phyloP scores from a whole-genome alignment of 116 monocot species.

The Cymodocea nodosa region DNA sequence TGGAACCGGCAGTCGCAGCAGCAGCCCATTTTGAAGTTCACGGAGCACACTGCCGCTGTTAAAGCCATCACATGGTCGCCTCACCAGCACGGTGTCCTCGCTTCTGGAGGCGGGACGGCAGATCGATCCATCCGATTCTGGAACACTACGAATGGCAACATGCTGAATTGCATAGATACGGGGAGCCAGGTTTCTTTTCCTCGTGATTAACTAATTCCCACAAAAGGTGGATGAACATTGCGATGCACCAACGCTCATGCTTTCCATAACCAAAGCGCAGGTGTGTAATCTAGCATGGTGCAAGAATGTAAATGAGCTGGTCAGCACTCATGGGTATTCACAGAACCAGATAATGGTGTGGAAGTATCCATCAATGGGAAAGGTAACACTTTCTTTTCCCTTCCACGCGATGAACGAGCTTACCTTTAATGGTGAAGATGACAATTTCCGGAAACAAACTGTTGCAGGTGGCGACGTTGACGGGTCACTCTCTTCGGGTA shows the following conservation, averaged over 20 bases:
- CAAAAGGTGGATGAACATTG: neutral
- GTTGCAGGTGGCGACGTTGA: constrained; percentile 66
- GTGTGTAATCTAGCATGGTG: constrained; percentile 93
- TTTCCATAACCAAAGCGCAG: constrained; percentile 18
- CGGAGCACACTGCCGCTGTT: constrained; percentile 86
- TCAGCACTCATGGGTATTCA: constrained; percentile 97
- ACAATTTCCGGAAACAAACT: neutral
- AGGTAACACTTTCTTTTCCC: constrained; percentile 27
- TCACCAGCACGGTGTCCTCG: constrained; percentile 81
- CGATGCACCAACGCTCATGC: neutral
- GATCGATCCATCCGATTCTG: constrained; percentile 95
- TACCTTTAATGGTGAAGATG: neutral
- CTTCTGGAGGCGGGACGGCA: constrained; percentile 95
- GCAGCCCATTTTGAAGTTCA: constrained; percentile 46
- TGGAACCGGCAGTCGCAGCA: constrained; percentile 78
- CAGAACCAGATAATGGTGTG: constrained; percentile 97
- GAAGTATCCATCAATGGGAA: constrained; percentile 91
- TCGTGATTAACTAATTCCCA: neutral
- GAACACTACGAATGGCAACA: constrained; percentile 68
- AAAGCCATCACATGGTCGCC: constrained; percentile 99
- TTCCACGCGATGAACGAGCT: too few relatives aligned
- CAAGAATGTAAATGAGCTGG: constrained; percentile 87
- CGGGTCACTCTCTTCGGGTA: constrained; percentile 73
- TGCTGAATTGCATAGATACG: constrained; percentile 76
- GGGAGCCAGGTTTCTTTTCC: constrained; percentile 59